Evolutionary conservation across 441 rosid genomes (phyloP).

Genomic region (Mallotus japonicus): DNA sequence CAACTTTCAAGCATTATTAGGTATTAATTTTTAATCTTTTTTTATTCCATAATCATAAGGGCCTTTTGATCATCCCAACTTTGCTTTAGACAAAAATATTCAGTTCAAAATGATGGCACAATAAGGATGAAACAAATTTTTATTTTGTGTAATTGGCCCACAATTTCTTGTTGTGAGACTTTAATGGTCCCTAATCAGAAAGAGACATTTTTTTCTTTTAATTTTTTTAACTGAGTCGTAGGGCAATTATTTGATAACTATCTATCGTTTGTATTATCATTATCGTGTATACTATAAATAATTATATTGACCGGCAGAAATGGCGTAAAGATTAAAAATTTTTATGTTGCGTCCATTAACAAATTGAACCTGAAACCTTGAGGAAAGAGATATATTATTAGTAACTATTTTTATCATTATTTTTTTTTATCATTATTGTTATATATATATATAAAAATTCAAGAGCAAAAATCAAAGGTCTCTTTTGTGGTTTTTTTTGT

Average conservation of each 20-base stretch:
- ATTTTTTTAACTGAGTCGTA: too few relatives aligned
- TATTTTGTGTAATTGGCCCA: constrained; percentile 13
- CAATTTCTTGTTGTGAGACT: constrained; percentile 13
- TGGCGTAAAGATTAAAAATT: too few relatives aligned
- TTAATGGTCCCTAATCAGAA: constrained; percentile 23
- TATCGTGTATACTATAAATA: too few relatives aligned
- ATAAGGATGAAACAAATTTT: constrained; percentile 15
- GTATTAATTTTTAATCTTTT: constrained; percentile 3
- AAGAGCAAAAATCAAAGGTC: constrained; percentile 2
- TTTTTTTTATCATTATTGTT: neutral
- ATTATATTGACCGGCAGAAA: too few relatives aligned
- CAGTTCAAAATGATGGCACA: constrained; percentile 24
- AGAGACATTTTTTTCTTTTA: constrained; percentile 2
- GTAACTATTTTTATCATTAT: neutral
- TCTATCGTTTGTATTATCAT: too few relatives aligned
- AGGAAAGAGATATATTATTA: neutral
- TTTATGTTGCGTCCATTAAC: too few relatives aligned
- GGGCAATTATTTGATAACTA: too few relatives aligned
- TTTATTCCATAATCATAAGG: constrained; percentile 25
- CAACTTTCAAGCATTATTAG: constrained; percentile 12
- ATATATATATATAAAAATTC: neutral
- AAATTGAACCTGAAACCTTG: too few relatives aligned
- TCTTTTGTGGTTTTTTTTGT: constrained; percentile 7
- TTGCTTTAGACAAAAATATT: constrained; percentile 26
- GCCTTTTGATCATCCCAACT: constrained; percentile 23